These are phyloP conservation scores for Copromyces sp. DNA, from an alignment of 495 filamentous ascomycete genomes.

Conservation along the genomic window DNA sequence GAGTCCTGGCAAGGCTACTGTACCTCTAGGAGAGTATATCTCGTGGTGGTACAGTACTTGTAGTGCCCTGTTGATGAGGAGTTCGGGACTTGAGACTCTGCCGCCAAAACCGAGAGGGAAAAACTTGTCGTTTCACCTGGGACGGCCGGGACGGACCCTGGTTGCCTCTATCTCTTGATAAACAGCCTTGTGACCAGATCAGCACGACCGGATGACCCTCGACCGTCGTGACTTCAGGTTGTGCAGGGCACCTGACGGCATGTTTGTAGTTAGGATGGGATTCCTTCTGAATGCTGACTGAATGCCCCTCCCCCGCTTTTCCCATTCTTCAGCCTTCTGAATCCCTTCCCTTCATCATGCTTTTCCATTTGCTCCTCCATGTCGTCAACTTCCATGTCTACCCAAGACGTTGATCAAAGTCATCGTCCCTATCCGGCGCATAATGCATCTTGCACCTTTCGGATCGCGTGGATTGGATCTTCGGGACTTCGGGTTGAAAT, in stretches of 20 bases:
- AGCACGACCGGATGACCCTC: neutral
- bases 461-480: neutral
- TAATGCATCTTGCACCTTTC: neutral
- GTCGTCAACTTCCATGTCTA: neutral
- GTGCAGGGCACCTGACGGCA: neutral
- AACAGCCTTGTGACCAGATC: constrained; percentile 7
- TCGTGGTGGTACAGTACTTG: neutral
- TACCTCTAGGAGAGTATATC: neutral
- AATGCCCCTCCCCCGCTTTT: neutral
- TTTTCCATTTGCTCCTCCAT: neutral
- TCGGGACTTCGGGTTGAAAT: neutral
- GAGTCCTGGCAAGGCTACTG: neutral
- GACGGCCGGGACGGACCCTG: neutral
- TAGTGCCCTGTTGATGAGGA: neutral
- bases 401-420: neutral
- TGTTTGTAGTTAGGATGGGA: neutral
- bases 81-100: neutral
- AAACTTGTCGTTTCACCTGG: neutral
- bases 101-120: neutral
- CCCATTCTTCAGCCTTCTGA: neutral
- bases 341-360: neutral
- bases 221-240: neutral
- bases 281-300: neutral
- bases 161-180: neutral
- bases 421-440: neutral